Conservation (phyloP, 768 basidiomycete genomes). For the Aureoboletus auriporus region DNA sequence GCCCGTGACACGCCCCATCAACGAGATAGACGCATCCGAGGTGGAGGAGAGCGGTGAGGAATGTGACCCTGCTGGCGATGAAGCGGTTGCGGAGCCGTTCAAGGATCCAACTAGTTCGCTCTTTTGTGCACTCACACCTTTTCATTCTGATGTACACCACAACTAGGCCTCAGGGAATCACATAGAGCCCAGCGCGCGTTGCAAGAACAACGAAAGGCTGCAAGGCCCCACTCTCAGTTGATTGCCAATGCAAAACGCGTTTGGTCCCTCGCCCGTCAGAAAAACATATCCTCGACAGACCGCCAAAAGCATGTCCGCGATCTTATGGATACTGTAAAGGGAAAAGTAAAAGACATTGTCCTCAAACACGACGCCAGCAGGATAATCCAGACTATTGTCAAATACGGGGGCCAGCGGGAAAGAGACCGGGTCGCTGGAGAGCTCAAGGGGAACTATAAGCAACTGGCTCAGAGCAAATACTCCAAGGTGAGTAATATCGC, state of each 20-base stretch:
- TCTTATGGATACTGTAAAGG: conserved; percentile 74
- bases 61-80: conserved; percentile 26
- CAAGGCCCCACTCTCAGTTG: conserved; percentile 72
- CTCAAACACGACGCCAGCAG: conserved; percentile 91
- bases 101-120: conserved; percentile 57
- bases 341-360: conserved; percentile 80
- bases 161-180: conserved; percentile 57
- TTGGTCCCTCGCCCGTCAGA: conserved; percentile 74
- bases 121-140: conserved; percentile 1
- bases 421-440: conserved; percentile 79
- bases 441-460: conserved; percentile 74
- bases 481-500: conserved; percentile 63
- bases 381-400: conserved; percentile 79
- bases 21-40: conserved; percentile 33
- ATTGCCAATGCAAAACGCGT: conserved; percentile 69
- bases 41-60: conserved; percentile 30
- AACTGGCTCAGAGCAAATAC: conserved; percentile 82
- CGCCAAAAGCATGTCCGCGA: conserved; percentile 70
- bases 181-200: conserved; percentile 68
- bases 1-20: conserved; percentile 47
- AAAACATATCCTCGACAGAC: conserved; percentile 63
- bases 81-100: conserved; percentile 27
- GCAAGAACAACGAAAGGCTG: conserved; percentile 64
- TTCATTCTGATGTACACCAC: conserved; percentile 5
- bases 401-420: conserved; percentile 71